These are phyloP conservation scores for Hypericum androsaemum DNA, from an alignment of 345 rosid species.

Conservation along the genomic window DNA sequence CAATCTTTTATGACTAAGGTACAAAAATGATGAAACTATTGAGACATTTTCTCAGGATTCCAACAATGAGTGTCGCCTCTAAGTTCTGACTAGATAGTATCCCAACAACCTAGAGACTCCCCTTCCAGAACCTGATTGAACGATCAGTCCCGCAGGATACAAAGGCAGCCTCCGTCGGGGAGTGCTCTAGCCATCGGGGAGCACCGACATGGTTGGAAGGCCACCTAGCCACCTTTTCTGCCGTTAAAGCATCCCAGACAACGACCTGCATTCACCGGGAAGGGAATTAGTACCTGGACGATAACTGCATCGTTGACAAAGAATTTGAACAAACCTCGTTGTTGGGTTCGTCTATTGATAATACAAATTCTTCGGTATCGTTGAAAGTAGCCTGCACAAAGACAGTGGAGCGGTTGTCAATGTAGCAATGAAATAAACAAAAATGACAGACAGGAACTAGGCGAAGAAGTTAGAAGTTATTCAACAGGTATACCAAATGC, in stretches of 20 bases:
- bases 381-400: constrained; percentile 64
- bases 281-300: not conserved
- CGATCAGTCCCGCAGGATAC: constrained; percentile 53
- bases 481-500: not conserved
- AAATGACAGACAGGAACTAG: not conserved
- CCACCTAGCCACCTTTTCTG: constrained; percentile 68
- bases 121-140: constrained; percentile 56
- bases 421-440: not conserved
- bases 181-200: constrained; percentile 82
- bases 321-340: constrained; percentile 39
- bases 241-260: constrained; percentile 68
- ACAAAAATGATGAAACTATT: too few species aligned
- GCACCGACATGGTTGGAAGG: constrained; percentile 61
- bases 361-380: constrained; percentile 69
- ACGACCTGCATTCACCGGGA: constrained; percentile 42
- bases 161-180: constrained; percentile 59
- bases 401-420: constrained; percentile 1
- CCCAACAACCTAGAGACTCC: constrained; percentile 16
- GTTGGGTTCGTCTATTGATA: constrained; percentile 48
- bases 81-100: not conserved
- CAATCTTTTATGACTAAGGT: too few species aligned
- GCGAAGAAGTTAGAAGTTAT: not conserved
- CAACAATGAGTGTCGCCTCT: too few species aligned
- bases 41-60: too few species aligned
- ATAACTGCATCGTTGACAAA: not conserved